phyloP scores from a whole-genome alignment of 495 filamentous ascomycete species.

The Penicillium diatomitis region DNA sequence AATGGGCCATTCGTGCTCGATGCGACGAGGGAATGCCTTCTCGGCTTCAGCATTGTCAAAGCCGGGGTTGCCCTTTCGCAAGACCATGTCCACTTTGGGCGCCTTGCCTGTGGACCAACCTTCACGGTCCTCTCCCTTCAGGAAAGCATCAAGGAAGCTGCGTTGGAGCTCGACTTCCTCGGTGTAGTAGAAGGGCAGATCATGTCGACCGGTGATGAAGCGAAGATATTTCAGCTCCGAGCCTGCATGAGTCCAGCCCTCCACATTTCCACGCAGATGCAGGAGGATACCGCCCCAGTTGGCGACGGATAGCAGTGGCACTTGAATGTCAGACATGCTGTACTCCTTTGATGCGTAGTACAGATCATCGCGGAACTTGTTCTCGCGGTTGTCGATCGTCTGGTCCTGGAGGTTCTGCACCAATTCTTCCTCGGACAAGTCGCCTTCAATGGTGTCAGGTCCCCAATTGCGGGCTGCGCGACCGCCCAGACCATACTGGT shows the following conservation, averaged over 20 bases:
- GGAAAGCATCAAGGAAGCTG: conserved; percentile 58
- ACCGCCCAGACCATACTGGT: conserved; percentile 52
- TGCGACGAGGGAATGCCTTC: conserved; percentile 37
- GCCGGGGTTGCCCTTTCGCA: conserved; percentile 55
- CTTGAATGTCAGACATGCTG: conserved; percentile 50
- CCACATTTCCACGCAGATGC: conserved; percentile 56
- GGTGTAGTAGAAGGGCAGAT: conserved; percentile 61
- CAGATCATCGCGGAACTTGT: conserved; percentile 47
- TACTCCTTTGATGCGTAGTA: conserved; percentile 56
- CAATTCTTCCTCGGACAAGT: conserved; percentile 47
- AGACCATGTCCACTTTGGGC: conserved; percentile 44
- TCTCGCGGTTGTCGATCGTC: conserved; percentile 44
- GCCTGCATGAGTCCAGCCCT: conserved; percentile 50
- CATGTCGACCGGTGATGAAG: conserved; percentile 60
- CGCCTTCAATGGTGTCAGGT: conserved; percentile 53
- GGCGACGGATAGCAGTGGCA: conserved; percentile 52
- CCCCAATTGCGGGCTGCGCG: conserved; percentile 27
- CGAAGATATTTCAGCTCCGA: conserved; percentile 56
- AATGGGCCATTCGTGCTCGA: conserved; percentile 56
- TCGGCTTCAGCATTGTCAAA: conserved; percentile 52
- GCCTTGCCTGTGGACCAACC: conserved; percentile 53
- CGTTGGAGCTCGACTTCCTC: conserved; percentile 56
- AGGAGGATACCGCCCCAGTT: conserved; percentile 60
- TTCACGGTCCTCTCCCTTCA: conserved; percentile 49
- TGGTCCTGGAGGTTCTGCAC: conserved; percentile 54